These are phyloP conservation scores for Cladophialophora yegresii DNA, from an alignment of 2,329 filamentous ascomycete genomes.

Conservation along the genomic window DNA sequence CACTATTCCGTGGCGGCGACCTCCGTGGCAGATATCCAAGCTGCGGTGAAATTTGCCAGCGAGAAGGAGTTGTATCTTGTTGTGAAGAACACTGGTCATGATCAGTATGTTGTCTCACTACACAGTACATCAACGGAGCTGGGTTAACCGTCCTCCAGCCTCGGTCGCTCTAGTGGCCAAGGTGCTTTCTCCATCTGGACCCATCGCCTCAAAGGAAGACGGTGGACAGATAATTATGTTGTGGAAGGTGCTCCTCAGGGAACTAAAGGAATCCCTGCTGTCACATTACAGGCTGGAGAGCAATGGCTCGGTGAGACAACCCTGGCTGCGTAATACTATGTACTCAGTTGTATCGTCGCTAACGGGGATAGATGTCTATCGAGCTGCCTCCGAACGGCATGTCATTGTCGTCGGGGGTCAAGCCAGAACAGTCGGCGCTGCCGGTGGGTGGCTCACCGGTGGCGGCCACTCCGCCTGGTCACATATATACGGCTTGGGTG, in stretches of 20 bases:
- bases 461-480: slow-evolving; percentile 39
- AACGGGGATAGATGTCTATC: slow-evolving; percentile 35
- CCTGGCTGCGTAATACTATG: neutral
- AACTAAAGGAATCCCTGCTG: slow-evolving; percentile 33
- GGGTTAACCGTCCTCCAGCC: slow-evolving; percentile 22
- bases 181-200: slow-evolving; percentile 40
- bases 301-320: slow-evolving; percentile 34
- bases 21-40: slow-evolving; percentile 24
- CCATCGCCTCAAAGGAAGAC: slow-evolving; percentile 38
- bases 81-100: slow-evolving; percentile 40
- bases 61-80: slow-evolving; percentile 38
- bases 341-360: neutral
- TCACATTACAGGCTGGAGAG: slow-evolving; percentile 39
- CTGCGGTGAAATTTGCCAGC: slow-evolving; percentile 38
- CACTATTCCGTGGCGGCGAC: slow-evolving; percentile 35
- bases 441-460: slow-evolving; percentile 39
- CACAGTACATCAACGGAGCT: neutral
- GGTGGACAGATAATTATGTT: slow-evolving; percentile 36
- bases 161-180: slow-evolving; percentile 38
- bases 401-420: slow-evolving; percentile 38
- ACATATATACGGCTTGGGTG: slow-evolving; percentile 37
- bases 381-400: slow-evolving; percentile 33
- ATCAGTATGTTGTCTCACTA: slow-evolving; percentile 32
- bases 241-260: slow-evolving; percentile 32
- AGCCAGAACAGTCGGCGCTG: slow-evolving; percentile 38